These are phyloP conservation scores for Crucibulum cyathiforme DNA, from an alignment of 1,284 basidiomycete genomes.

Conservation along the genomic window DNA sequence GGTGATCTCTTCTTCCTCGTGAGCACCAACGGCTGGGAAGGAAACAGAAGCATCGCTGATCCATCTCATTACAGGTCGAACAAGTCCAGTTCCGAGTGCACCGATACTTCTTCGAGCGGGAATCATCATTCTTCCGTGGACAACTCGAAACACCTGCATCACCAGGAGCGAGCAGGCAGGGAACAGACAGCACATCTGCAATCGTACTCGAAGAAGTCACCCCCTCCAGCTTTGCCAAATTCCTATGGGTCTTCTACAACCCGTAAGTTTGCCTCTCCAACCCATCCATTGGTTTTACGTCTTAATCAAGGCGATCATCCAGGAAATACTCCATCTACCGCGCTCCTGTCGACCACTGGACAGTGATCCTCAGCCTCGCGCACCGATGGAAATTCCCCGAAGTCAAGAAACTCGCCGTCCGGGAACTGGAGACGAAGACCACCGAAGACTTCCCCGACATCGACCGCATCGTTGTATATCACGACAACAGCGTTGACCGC, in stretches of 20 bases:
- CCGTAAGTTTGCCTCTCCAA: slow-evolving; percentile 48
- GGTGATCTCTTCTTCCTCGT: slow-evolving; percentile 57
- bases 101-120: slow-evolving; percentile 68
- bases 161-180: slow-evolving; percentile 50
- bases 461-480: slow-evolving; percentile 65
- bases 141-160: slow-evolving; percentile 50
- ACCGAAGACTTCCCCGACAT: slow-evolving; percentile 42
- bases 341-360: slow-evolving; percentile 61
- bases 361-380: slow-evolving; percentile 61
- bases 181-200: slow-evolving; percentile 52
- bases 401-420: slow-evolving; percentile 62
- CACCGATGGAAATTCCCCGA: slow-evolving; percentile 65
- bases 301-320: background rate
- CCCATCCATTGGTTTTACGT: slow-evolving; percentile 1
- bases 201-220: slow-evolving; percentile 57
- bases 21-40: slow-evolving; percentile 17
- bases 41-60: background rate
- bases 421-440: slow-evolving; percentile 62
- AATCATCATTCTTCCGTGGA: slow-evolving; percentile 58
- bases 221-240: slow-evolving; percentile 56
- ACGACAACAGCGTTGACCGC: slow-evolving; percentile 57
- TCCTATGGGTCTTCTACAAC: slow-evolving; percentile 77
- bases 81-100: slow-evolving; percentile 61
- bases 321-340: slow-evolving; percentile 62
- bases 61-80: slow-evolving; percentile 45